phyloP scores from a whole-genome alignment of 306 rosid species.

The Malus asiatica region DNA sequence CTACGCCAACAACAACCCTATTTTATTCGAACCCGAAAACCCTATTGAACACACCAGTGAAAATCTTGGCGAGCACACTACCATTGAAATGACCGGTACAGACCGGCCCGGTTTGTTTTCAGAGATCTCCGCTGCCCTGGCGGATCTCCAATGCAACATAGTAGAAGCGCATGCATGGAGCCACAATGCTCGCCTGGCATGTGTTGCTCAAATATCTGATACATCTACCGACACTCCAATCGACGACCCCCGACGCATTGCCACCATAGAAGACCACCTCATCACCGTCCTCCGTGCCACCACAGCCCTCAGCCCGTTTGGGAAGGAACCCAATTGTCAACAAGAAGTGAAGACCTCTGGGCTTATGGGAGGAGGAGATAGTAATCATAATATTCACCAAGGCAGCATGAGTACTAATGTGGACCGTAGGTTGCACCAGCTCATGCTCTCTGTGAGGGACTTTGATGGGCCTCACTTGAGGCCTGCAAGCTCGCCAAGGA shows the following conservation, averaged over 20 bases:
- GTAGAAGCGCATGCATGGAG: constrained; percentile 71
- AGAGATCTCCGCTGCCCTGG: constrained; percentile 51
- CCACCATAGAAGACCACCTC: constrained; percentile 46
- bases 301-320: constrained; percentile 7
- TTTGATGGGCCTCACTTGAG: constrained; percentile 24
- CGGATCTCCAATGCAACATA: constrained; percentile 56
- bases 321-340: constrained; percentile 6
- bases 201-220: constrained; percentile 56
- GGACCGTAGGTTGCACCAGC: constrained; percentile 66
- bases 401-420: constrained; percentile 36
- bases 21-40: constrained; percentile 5
- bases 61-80: constrained; percentile 26
- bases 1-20: constrained; percentile 16
- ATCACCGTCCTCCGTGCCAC: constrained; percentile 44
- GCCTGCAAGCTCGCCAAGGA: background rate
- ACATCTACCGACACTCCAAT: constrained; percentile 46
- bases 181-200: constrained; percentile 56
- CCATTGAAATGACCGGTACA: constrained; percentile 51
- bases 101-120: constrained; percentile 62
- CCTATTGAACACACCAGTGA: background rate
- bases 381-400: background rate
- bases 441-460: constrained; percentile 46
- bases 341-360: constrained; percentile 37
- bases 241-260: constrained; percentile 41
- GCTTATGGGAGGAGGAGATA: constrained; percentile 16